These are phyloP conservation scores for Candida ulmi DNA, from an alignment of 805 yeast species.

Conservation along the genomic window DNA sequence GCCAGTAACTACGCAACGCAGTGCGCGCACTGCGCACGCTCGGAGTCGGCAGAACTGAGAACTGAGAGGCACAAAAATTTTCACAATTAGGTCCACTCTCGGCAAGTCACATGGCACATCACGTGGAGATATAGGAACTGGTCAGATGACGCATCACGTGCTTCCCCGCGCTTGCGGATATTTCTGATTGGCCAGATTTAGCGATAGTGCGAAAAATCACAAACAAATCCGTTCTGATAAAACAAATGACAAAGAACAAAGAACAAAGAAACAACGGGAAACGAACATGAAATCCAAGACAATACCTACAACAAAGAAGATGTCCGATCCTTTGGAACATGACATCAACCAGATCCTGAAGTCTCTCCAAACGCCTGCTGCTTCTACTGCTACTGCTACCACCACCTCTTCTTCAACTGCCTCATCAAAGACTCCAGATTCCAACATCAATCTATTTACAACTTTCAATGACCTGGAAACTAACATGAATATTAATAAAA, in stretches of 20 bases:
- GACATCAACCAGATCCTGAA: conserved; percentile 1
- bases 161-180: background rate
- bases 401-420: too few species aligned
- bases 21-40: too few species aligned
- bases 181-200: background rate
- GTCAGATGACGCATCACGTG: too few species aligned
- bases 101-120: too few species aligned
- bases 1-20: too few species aligned
- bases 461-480: background rate
- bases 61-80: too few species aligned
- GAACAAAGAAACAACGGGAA: background rate
- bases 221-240: background rate
- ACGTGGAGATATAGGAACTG: too few species aligned
- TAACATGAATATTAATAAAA: conserved; percentile 1
- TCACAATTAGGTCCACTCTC: too few species aligned
- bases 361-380: background rate
- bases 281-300: too few species aligned
- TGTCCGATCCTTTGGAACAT: background rate
- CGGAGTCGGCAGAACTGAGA: too few species aligned
- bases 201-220: background rate
- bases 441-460: background rate
- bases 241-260: background rate
- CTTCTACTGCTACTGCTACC: too few species aligned
- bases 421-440: background rate
- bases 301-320: background rate